Conservation (phyloP, 75 land plant genomes). For the Cryptomeria japonica region DNA sequence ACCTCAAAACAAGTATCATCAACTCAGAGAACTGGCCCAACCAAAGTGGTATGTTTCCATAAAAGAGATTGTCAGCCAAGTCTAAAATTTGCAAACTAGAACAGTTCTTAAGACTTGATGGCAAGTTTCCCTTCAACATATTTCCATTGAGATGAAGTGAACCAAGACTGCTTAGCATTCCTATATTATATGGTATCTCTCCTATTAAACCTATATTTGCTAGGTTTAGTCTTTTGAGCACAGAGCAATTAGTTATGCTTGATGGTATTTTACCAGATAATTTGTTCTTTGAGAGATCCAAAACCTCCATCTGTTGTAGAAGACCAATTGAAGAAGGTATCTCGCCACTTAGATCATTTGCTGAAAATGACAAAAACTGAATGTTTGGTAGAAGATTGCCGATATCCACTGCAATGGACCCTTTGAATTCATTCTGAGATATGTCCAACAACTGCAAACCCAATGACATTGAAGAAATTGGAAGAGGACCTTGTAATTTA, state of each 20-base stretch:
- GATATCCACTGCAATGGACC: background rate
- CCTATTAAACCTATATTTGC: background rate
- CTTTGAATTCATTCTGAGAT: background rate
- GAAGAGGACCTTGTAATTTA: background rate
- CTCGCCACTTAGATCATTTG: background rate
- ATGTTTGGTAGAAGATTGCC: background rate
- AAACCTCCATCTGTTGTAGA: background rate
- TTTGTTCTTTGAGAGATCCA: background rate
- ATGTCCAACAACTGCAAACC: background rate
- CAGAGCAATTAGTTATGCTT: background rate
- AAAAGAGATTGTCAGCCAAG: constrained; percentile 43
- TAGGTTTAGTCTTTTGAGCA: background rate
- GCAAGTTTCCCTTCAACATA: constrained; percentile 28
- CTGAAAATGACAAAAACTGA: background rate
- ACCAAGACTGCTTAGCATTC: background rate
- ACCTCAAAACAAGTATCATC: constrained; percentile 46
- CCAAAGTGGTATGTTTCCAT: constrained; percentile 45
- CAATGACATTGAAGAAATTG: background rate
- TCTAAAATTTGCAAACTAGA: constrained; percentile 40
- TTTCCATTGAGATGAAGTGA: constrained; percentile 18
- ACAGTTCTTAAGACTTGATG: constrained; percentile 30
- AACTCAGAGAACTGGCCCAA: constrained; percentile 29
- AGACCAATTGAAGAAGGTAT: background rate
- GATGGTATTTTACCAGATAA: background rate
- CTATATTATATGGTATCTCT: background rate